Percentiles rank a stretch among this genome's conserved stretches.
These are phyloP conservation scores for Raphanus sativus DNA, from an alignment of 345 rosid genomes.

Conservation along the genomic window DNA sequence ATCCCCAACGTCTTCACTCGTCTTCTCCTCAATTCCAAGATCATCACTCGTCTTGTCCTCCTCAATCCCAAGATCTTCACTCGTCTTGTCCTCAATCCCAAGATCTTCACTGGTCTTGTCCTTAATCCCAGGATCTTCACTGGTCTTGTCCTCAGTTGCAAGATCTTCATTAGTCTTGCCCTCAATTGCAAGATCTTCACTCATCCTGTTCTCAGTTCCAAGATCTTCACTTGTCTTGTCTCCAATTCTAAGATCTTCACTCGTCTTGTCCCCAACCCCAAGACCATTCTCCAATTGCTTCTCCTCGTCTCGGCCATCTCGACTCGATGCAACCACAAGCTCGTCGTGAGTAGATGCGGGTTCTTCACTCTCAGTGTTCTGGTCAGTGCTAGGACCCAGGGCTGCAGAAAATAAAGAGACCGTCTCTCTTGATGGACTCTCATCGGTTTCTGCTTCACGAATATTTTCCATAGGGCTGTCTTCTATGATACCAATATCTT, in stretches of 20 bases:
- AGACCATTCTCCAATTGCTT: slow-evolving; percentile 37
- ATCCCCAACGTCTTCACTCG: not conserved
- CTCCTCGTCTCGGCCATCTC: slow-evolving; percentile 35
- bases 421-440: slow-evolving; percentile 38
- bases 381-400: slow-evolving; percentile 32
- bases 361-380: slow-evolving; percentile 19
- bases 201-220: slow-evolving; percentile 11
- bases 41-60: slow-evolving; percentile 7
- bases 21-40: slow-evolving; percentile 16
- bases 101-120: too few species aligned
- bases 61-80: too few species aligned
- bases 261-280: slow-evolving; percentile 22
- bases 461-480: slow-evolving; percentile 10
- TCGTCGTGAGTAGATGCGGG: slow-evolving; percentile 17
- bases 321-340: slow-evolving; percentile 19
- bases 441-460: slow-evolving; percentile 32
- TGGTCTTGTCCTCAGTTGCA: not conserved
- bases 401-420: slow-evolving; percentile 21
- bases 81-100: too few species aligned
- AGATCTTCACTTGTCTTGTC: not conserved
- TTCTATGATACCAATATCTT: slow-evolving; percentile 57
- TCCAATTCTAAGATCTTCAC: not conserved
- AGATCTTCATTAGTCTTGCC: slow-evolving; percentile 28
- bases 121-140: not conserved
- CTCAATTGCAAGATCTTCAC: not conserved